Conservation (phyloP, 139 green algal species). For the Tetradesmus lagerheimii region DNA sequence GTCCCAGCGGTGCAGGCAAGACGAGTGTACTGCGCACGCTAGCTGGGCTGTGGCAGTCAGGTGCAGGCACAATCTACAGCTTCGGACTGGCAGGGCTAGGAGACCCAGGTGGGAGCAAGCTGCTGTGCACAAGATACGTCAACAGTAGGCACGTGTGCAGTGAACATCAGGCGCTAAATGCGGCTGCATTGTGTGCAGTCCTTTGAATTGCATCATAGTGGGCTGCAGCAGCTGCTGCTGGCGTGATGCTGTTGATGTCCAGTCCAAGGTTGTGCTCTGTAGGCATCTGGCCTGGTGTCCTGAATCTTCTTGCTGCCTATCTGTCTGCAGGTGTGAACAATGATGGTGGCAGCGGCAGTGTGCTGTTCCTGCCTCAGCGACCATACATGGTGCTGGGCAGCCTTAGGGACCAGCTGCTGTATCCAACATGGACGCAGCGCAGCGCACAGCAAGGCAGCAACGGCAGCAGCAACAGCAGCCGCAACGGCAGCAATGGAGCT, state of each 20-base stretch:
- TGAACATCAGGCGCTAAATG: too few species aligned
- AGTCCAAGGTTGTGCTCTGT: too few species aligned
- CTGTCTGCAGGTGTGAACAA: background rate
- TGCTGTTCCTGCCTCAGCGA: conserved; percentile 93
- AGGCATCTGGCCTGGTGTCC: too few species aligned
- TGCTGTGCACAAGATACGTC: too few species aligned
- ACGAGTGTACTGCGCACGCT: conserved; percentile 91
- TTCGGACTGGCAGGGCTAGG: conserved; percentile 58
- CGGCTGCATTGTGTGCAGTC: too few species aligned
- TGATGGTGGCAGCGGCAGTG: conserved; percentile 29
- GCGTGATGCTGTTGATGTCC: too few species aligned
- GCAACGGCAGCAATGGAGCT: conserved; percentile 39
- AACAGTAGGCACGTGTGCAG: too few species aligned
- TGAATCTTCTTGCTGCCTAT: background rate
- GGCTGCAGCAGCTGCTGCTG: too few species aligned
- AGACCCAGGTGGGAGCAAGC: conserved; percentile 12
- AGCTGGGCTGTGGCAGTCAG: conserved; percentile 92
- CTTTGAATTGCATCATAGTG: too few species aligned
- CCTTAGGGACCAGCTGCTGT: conserved; percentile 82
- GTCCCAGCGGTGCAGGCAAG: conserved; percentile 92
- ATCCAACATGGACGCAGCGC: conserved; percentile 42
- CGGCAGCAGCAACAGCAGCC: conserved; percentile 41
- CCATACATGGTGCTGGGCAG: conserved; percentile 97
- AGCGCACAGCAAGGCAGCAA: conserved; percentile 19
- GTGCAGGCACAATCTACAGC: conserved; percentile 71